These are phyloP conservation scores for Trichocladium uniseriatum DNA, from an alignment of 495 filamentous ascomycete genomes.

Conservation along the genomic window DNA sequence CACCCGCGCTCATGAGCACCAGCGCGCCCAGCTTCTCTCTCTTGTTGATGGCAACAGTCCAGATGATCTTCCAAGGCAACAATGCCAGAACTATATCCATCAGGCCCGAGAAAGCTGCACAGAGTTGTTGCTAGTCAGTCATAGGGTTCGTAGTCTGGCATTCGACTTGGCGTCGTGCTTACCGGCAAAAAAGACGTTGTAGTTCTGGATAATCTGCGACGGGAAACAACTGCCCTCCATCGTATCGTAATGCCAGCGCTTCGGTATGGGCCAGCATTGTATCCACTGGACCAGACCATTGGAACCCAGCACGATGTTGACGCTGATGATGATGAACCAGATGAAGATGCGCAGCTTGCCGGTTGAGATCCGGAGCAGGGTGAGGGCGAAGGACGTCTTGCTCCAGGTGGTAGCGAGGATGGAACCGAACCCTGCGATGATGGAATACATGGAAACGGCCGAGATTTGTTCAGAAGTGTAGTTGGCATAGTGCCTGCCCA, in stretches of 20 bases:
- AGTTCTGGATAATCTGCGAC: background rate
- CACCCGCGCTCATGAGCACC: slow-evolving; percentile 27
- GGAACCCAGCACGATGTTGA: slow-evolving; percentile 19
- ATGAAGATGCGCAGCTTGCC: slow-evolving; percentile 7
- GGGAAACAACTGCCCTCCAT: background rate
- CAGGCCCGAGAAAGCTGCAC: slow-evolving; percentile 22
- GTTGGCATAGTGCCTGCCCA: slow-evolving; percentile 7
- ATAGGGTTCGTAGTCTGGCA: too few species aligned
- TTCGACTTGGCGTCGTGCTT: too few species aligned
- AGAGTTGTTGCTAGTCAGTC: too few species aligned
- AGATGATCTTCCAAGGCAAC: slow-evolving; percentile 27
- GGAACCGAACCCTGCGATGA: slow-evolving; percentile 4
- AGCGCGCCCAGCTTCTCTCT: slow-evolving; percentile 25
- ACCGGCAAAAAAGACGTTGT: slow-evolving; percentile 12
- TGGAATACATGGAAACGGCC: background rate
- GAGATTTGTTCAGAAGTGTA: background rate
- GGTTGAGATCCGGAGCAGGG: slow-evolving; percentile 18
- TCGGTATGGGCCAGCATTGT: slow-evolving; percentile 23
- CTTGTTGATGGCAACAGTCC: slow-evolving; percentile 15
- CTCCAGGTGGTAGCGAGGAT: slow-evolving; percentile 22
- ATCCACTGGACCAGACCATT: slow-evolving; percentile 17
- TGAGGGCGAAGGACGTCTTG: slow-evolving; percentile 25
- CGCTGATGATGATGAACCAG: slow-evolving; percentile 21
- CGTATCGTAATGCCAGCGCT: slow-evolving; percentile 10
- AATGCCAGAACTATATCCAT: slow-evolving; percentile 26